Evolutionary conservation across 192 early-diverging fungal species (phyloP), one percentile per base, ranked within the genome.

Genomic region (Dissophora globulifera): DNA sequence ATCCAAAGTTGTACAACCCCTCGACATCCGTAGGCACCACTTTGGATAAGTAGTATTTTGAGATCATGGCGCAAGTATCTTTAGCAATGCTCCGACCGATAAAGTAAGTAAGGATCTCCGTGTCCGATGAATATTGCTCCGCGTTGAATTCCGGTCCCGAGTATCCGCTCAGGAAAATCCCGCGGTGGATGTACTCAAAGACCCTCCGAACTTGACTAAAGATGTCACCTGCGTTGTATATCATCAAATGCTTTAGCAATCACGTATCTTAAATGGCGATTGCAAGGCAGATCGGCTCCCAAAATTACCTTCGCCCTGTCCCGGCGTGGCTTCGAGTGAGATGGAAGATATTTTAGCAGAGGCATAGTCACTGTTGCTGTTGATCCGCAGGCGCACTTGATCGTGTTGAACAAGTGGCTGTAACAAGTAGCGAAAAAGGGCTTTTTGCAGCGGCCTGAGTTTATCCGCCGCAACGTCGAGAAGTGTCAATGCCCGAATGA

Each of bases 21-120:
- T 48, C 49, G 16, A 59, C 68, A 17, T 79, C 62, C 0, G 49
- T 50, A 22, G 81, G 81, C 27, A 82, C 70, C 0, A 53, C 31
- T 5, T 57, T 56, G 0, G 66, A 50, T 9, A 82, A 66, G 31
- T 82, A 67, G 32, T 67, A 23, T 13, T 60, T 53, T 26, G 67
- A 74, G 9, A 82, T 47, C 32, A 70, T 26, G 13, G 66, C 45
- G 22, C 76, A 67, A 9, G 72, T n/a, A 17, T 76, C 64, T 26
- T 62, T 67, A 22, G 72, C 72, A 25, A 76, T 76, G 26, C 31
- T 38, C 4, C 53, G 56, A 15, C 72, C 72, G 22, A 76, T 53
- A n/a, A 76, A 54, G 32, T 62, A 26, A 3, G 52, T 57, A 3
- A 76, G 52, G 15, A 67, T 62, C 3, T 66, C 58, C 3, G 72